phyloP scores from a whole-genome alignment of 164 flowering plant genomes.

The Houttuynia cordata region DNA sequence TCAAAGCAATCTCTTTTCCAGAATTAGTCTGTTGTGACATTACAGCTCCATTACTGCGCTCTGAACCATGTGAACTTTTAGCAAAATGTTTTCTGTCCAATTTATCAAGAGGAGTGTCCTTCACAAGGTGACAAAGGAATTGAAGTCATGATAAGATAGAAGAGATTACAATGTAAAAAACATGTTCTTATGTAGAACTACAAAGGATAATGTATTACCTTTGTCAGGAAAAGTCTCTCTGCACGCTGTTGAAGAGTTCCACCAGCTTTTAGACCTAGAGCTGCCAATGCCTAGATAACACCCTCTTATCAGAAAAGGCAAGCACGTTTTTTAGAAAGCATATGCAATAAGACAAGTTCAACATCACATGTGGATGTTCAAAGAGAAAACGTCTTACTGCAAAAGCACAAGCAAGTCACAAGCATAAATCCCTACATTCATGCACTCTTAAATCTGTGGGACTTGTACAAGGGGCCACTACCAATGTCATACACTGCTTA shows the following conservation, averaged over 20 bases:
- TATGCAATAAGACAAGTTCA: background rate
- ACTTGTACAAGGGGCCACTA: too few species aligned
- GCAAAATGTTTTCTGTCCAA: slow-evolving; percentile 91
- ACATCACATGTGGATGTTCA: background rate
- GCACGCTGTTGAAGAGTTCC: slow-evolving; percentile 95
- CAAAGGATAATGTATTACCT: slow-evolving; percentile 29
- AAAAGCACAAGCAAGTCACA: too few species aligned
- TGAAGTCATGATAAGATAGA: background rate
- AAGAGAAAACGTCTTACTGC: background rate
- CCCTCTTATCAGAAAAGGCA: background rate
- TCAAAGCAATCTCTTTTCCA: slow-evolving; percentile 58
- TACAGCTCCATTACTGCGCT: slow-evolving; percentile 36
- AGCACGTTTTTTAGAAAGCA: background rate
- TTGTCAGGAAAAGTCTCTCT: slow-evolving; percentile 93
- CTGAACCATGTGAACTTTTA: slow-evolving; percentile 39
- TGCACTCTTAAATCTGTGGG: too few species aligned
- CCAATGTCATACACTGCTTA: too few species aligned
- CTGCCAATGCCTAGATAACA: slow-evolving; percentile 64
- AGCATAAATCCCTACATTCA: too few species aligned
- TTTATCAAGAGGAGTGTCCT: slow-evolving; percentile 80
- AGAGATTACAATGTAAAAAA: background rate
- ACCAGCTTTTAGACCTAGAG: slow-evolving; percentile 81
- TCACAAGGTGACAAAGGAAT: slow-evolving; percentile 11
- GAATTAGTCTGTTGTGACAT: slow-evolving; percentile 29
- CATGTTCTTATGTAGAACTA: background rate